These are phyloP conservation scores for Candida neerlandica DNA, from an alignment of 1,139 yeast species.

Conservation along the genomic window DNA sequence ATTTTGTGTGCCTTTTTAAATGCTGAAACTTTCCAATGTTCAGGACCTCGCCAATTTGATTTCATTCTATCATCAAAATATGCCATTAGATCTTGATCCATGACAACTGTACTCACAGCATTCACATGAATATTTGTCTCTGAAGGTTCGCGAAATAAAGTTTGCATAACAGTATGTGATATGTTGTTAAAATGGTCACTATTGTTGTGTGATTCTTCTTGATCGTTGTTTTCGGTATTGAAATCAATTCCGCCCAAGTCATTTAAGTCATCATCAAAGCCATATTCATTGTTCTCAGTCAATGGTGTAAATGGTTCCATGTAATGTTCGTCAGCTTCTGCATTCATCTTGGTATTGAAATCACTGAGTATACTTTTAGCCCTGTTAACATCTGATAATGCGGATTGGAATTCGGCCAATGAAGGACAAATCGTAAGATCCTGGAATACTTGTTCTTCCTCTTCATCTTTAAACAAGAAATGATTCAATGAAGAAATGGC, in stretches of 20 bases:
- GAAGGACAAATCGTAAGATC: constrained; percentile 62
- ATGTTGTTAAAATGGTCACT: constrained; percentile 24
- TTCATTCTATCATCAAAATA: constrained; percentile 74
- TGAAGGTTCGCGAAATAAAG: constrained; percentile 23
- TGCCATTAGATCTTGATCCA: constrained; percentile 72
- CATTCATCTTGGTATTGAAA: constrained; percentile 39
- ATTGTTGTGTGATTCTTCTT: constrained; percentile 19
- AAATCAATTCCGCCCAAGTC: constrained; percentile 21
- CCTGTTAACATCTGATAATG: constrained; percentile 57
- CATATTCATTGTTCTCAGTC: constrained; percentile 21
- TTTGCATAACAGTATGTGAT: constrained; percentile 28
- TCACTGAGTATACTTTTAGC: constrained; percentile 56
- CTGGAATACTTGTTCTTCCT: constrained; percentile 39
- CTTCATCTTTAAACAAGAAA: constrained; percentile 32
- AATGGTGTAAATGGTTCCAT: constrained; percentile 13
- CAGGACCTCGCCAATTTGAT: constrained; percentile 88
- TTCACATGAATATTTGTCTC: constrained; percentile 20
- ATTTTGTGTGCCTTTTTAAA: constrained; percentile 38
- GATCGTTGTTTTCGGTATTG: constrained; percentile 19
- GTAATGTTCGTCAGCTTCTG: constrained; percentile 13
- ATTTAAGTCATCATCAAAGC: constrained; percentile 28
- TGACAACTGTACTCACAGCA: constrained; percentile 34
- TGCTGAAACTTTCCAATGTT: constrained; percentile 84
- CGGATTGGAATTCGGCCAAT: constrained; percentile 55
- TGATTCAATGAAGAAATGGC: constrained; percentile 19